Evolutionary conservation across 1,139 yeast genomes (phyloP), one percentile per base, ranked within the genome.

Genomic region (Scheffersomyces quercinus): DNA sequence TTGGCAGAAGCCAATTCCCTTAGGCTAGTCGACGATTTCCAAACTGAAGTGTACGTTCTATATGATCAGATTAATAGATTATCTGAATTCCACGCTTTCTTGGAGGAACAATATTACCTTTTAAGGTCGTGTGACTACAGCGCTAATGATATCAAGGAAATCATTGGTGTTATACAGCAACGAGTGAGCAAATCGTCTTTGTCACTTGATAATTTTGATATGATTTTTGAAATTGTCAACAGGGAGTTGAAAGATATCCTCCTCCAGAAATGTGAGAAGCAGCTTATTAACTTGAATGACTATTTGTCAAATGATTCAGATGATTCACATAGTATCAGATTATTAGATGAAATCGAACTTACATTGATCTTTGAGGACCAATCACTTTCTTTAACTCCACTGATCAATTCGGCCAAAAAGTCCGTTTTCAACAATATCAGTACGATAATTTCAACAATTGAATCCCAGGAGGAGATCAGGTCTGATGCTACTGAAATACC

Each of bases 201-300:
- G 3, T 58, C 66, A 5, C 59, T 72, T 28, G 79, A 73, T 16
- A 75, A 74, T 3, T 77, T 67, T 51, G 55, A 65, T 1, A 68
- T 74, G 36, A 51, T 76, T 47, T 75, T 72, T 8, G 46, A 48
- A 1, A 50, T 59, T 2, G 54, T 84, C 14, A 82, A 83, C 51
- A 39, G 35, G 0, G 71, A 73, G 14, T 52, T 83, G 2, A 50
- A 54, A 14, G 50, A 49, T 0, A 57, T 73, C 1, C 58, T 84
- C n/a, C 47, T 60, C 1, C 54, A 48, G 1, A 67, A 81, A 38
- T 72, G 70, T 46, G 41, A 43, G 11, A 8, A n/a, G 10, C 24
- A 31, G 12, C 35, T 31, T 31, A 14, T 20, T 4, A 14, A 6
- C 4, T 31, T 31, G 35, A 10, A 14, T 15, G 13, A 31, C 10